Evolutionary conservation across 768 basidiomycete species (phyloP).

Genomic region (Auricularia cornea): DNA sequence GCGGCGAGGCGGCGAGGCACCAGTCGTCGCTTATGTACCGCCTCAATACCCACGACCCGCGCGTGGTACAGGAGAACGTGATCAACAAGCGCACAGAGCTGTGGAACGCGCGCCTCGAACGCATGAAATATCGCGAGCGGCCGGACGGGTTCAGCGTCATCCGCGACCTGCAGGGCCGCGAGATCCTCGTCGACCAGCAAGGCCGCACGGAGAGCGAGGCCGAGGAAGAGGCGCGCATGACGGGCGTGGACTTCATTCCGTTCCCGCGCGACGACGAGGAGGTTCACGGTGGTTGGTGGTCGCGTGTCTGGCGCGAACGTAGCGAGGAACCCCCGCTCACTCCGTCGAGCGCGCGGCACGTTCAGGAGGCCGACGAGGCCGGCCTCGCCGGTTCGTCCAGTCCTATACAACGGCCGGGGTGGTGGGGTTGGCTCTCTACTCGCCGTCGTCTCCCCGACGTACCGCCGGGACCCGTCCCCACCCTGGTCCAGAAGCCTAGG

Average conservation of each 20-base stretch:
- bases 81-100: background rate
- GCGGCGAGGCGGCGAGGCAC: background rate
- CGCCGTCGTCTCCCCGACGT: background rate
- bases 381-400: background rate
- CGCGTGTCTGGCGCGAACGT: background rate
- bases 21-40: slow-evolving; percentile 56
- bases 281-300: background rate
- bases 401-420: background rate
- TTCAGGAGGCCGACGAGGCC: background rate
- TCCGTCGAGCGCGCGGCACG: background rate
- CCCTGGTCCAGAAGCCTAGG: background rate
- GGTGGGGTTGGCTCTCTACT: background rate
- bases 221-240: slow-evolving; percentile 50
- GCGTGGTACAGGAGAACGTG: background rate
- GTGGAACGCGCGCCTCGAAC: background rate
- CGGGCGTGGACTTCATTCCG: slow-evolving; percentile 14
- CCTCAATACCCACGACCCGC: background rate
- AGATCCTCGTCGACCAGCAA: slow-evolving; percentile 53
- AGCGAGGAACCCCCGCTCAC: background rate
- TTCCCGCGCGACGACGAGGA: background rate
- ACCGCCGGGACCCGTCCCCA: background rate
- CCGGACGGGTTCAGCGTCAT: background rate
- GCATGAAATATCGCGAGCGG: background rate
- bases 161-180: slow-evolving; percentile 41
- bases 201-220: slow-evolving; percentile 72